A percentile compares a stretch with the other conserved stretches of the same genome.
These are phyloP conservation scores for Tympanopsis confertula DNA, from an alignment of 2,329 filamentous ascomycete species.

Conservation along the genomic window DNA sequence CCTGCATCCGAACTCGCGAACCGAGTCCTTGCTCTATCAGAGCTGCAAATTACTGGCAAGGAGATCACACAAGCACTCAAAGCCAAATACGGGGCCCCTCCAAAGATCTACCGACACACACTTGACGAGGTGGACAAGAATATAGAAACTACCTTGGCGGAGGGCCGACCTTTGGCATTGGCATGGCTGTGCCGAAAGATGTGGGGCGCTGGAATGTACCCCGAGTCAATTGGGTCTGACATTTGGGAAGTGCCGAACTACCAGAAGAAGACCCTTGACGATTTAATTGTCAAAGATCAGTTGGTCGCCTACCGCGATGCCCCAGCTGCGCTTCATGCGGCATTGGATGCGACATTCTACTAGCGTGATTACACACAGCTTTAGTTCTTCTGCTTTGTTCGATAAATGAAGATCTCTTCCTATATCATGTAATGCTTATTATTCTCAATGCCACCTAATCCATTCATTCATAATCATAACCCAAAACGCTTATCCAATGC, in stretches of 20 bases:
- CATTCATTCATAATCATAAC: too few species aligned
- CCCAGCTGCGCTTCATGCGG: too few species aligned
- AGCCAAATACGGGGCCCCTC: background rate
- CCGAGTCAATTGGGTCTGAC: background rate
- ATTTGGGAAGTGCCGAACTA: background rate
- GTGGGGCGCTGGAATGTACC: background rate
- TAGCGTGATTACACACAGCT: too few species aligned
- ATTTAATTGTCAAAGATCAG: background rate
- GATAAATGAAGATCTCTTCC: too few species aligned
- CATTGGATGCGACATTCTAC: too few species aligned
- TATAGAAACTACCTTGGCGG: background rate
- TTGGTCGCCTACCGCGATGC: too few species aligned
- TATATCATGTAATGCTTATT: too few species aligned
- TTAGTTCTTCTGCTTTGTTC: too few species aligned
- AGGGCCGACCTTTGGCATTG: background rate
- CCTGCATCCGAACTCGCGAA: background rate
- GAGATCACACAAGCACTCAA: background rate
- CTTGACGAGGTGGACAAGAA: background rate
- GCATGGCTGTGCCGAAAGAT: background rate
- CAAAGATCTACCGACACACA: background rate
- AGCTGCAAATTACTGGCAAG: background rate
- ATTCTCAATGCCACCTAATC: too few species aligned
- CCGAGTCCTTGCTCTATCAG: background rate
- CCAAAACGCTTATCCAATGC: too few species aligned
- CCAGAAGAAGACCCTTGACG: background rate